phyloP scores from a whole-genome alignment of 768 basidiomycete genomes.

The Mycena alexandri region DNA sequence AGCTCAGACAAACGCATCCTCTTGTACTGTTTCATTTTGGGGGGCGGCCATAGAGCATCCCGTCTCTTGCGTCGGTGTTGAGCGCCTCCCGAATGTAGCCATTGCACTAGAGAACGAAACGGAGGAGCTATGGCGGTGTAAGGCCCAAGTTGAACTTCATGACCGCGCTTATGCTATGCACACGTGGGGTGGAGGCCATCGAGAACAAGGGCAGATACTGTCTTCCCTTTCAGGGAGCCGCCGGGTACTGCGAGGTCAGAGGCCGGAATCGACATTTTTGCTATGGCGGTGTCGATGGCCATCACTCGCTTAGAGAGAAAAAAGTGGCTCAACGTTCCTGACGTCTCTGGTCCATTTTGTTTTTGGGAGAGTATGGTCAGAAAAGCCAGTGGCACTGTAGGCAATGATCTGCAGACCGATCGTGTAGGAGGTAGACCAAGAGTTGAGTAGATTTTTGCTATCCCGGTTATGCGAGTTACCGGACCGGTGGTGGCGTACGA shows the following conservation, averaged over 20 bases:
- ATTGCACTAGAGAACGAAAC: slow-evolving; percentile 28
- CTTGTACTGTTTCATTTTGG: slow-evolving; percentile 41
- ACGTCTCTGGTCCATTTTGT: slow-evolving; percentile 14
- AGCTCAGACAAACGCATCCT: slow-evolving; percentile 28
- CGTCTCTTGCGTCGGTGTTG: slow-evolving; percentile 33
- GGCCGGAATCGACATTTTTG: slow-evolving; percentile 9
- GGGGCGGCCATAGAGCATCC: slow-evolving; percentile 22
- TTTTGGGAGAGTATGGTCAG: slow-evolving; percentile 18
- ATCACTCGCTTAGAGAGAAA: slow-evolving; percentile 12
- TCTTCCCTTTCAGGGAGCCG: slow-evolving; percentile 18
- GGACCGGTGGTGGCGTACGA: slow-evolving; percentile 21
- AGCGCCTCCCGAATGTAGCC: slow-evolving; percentile 28
- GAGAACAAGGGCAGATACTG: slow-evolving; percentile 29
- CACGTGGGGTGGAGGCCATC: slow-evolving; percentile 6
- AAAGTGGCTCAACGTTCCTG: slow-evolving; percentile 17
- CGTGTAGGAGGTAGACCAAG: background rate
- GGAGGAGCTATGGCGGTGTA: slow-evolving; percentile 33
- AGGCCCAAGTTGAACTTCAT: slow-evolving; percentile 23
- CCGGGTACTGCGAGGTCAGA: slow-evolving; percentile 2
- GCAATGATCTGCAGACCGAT: slow-evolving; percentile 24
- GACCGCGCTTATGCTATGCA: slow-evolving; percentile 25
- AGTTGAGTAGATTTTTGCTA: background rate
- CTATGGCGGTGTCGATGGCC: slow-evolving; percentile 30
- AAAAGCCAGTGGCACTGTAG: slow-evolving; percentile 2
- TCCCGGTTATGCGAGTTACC: slow-evolving; percentile 7